phyloP scores from a whole-genome alignment of 495 filamentous ascomycete genomes.

The Aspergillus sclerotioniger region DNA sequence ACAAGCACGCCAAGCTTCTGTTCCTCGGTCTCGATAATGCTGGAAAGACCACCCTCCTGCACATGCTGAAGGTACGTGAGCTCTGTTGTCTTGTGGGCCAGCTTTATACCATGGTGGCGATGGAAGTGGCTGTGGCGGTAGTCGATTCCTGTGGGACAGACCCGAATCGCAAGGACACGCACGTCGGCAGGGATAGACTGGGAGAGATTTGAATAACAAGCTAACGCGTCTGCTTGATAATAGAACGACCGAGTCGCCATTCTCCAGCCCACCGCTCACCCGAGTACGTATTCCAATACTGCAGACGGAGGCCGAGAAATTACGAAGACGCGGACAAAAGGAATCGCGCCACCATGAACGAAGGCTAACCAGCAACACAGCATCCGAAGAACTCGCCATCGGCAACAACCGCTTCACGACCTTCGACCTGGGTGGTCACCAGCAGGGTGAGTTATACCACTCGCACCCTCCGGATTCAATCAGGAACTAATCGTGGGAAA shows the following conservation, averaged over 20 bases:
- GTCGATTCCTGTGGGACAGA: neutral
- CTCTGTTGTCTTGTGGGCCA: constrained; percentile 4
- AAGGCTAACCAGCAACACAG: constrained; percentile 35
- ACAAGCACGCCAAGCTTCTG: constrained; percentile 95
- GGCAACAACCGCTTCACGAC: constrained; percentile 97
- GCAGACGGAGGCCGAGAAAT: neutral
- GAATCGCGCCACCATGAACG: neutral
- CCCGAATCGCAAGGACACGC: neutral
- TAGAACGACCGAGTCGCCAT: constrained; percentile 94
- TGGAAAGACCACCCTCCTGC: constrained; percentile 90
- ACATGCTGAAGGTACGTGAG: constrained; percentile 82
- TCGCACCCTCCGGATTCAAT: neutral
- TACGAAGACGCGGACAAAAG: neutral
- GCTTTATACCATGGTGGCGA: neutral
- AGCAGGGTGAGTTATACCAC: constrained; percentile 67
- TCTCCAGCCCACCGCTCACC: constrained; percentile 84
- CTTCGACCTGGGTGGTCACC: constrained; percentile 95
- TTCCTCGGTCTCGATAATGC: constrained; percentile 97
- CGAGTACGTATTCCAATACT: constrained; percentile 58
- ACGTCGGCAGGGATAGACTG: neutral
- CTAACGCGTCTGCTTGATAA: neutral
- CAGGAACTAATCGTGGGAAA: neutral
- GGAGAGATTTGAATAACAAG: constrained; percentile 16
- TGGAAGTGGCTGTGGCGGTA: neutral
- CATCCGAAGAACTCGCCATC: constrained; percentile 94